Base-by-base conservation (phyloP, 768 basidiomycete genomes). In the Tulasnella sp. region DNA sequence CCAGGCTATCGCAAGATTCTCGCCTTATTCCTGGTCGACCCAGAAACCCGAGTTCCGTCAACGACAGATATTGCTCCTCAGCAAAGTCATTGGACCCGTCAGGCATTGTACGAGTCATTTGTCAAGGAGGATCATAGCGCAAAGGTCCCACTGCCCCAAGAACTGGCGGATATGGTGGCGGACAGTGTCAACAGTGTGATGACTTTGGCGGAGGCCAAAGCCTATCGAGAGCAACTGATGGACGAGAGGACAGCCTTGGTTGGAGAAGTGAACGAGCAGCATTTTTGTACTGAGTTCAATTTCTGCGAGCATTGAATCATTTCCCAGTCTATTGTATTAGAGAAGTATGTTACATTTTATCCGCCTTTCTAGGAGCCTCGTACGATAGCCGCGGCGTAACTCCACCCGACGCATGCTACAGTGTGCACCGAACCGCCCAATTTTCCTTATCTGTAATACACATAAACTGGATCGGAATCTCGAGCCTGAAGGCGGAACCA, bases 61-160 rank as follows among this genome's bases (percentile, higher is more conserved):
- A 75, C 74, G 1, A 42, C 36, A 9, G 36, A 69, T 3, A 69
- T 69, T 3, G 31, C 68, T 29, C 68, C 68, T 31, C 68, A 69
- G 68, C 68, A 69, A 40, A 22, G 17, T 1, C n/a, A 69, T 6
- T 69, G 68, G 68, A 79, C 31, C 83, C 83, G 8, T 82, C 86
- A 4, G 79, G 84, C 0, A 86, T 86, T 0, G 87, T 87, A 0
- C 78, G 84, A 7, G 72, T 77, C 1, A 86, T 89, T 36, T 82
- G 85, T 15, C 87, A 87, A 31, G 88, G 89, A 79, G 87, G 88
- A 78, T 81, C 82, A 75, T 79, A 80, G 11, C 88, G 86, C 88
- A 83, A 86, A 8, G 78, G 79, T 29, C 45, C n/a, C 31, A 7
- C 22, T 72, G 71, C 71, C 71, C 40, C 8, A 19, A 9, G 71